Evolutionary conservation across 306 rosid genomes (phyloP).

Genomic region (Prosopis cineraria): DNA sequence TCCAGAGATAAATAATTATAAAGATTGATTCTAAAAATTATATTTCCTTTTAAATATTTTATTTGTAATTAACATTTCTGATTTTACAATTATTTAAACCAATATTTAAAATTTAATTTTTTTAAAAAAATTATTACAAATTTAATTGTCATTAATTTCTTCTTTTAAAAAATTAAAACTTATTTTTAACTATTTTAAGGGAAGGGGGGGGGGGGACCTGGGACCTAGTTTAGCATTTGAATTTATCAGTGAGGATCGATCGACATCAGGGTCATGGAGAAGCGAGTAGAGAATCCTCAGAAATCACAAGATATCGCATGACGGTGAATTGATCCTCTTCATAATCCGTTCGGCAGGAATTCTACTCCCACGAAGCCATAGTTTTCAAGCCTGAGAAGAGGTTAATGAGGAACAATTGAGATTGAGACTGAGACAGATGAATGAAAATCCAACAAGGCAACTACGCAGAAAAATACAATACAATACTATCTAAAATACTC

Average conservation of each 20-base stretch:
- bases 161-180: too few relatives aligned
- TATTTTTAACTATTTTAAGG: too few relatives aligned
- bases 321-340: neutral
- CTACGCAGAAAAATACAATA: constrained; percentile 38
- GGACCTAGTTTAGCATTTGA: too few relatives aligned
- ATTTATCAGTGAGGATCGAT: neutral
- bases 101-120: too few relatives aligned
- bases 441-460: constrained; percentile 9
- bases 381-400: neutral
- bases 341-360: neutral
- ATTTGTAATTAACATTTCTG: too few relatives aligned
- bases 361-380: neutral
- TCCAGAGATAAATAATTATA: too few relatives aligned
- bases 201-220: too few relatives aligned
- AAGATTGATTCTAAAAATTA: too few relatives aligned
- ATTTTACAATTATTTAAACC: too few relatives aligned
- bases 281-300: neutral
- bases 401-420: neutral
- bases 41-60: too few relatives aligned
- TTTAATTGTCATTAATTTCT: too few relatives aligned
- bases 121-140: too few relatives aligned
- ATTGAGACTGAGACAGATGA: neutral
- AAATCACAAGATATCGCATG: neutral
- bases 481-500: constrained; percentile 28
- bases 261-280: neutral